Base-by-base conservation (phyloP, 2,329 filamentous ascomycete genomes). In the Aspergillus nomiae region DNA sequence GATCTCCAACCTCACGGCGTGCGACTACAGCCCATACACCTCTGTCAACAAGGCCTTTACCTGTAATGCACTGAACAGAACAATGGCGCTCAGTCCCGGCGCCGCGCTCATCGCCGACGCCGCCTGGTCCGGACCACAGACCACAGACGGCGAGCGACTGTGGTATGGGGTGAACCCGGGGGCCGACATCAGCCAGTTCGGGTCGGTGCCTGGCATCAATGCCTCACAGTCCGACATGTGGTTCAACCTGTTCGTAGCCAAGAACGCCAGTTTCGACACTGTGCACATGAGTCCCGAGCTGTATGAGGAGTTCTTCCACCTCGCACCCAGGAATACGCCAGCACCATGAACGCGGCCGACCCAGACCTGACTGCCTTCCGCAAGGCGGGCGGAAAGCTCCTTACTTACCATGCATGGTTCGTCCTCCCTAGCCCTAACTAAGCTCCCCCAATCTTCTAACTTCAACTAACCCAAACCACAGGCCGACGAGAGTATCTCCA, bases 361-460 rank as follows among this genome's bases (percentile, higher is more conserved):
- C 74, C 77, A 2, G 77, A 82, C 63, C 70, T 82, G 0, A 68
- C 69, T 0, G 63, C 58, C 0, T 82, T 81, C 69, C 69, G 69
- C 21, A 57, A 63, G 0, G 60, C 61, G 4, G 77, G 77, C 0
- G 77, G 73, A 4, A 82, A 81, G 61, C 72, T 82, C 65, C 72
- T 82, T n/a, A 77, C 73, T 1, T 81, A 74, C 71, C 78, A 81
- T 56, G 79, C 3, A 58, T 78, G 8, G 48, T 51, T 26, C 11
- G 48, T 51, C 36, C 8, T 12, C 36, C 34, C 34, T 24, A 19
- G 38, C 19, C 19, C 7, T 9, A 32, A n/a, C n/a, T 19, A 41
- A 41, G 19, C 19, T 41, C 2, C 38, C 34, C 14, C 14, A 36
- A 16, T 6, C 14, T 16, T 41, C 7, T n/a, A 41, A 41, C 7